Percentiles rank a stretch among this genome's conserved stretches.
phyloP scores from a whole-genome alignment of 2,329 filamentous ascomycete species.

The Blastomyces silverae region DNA sequence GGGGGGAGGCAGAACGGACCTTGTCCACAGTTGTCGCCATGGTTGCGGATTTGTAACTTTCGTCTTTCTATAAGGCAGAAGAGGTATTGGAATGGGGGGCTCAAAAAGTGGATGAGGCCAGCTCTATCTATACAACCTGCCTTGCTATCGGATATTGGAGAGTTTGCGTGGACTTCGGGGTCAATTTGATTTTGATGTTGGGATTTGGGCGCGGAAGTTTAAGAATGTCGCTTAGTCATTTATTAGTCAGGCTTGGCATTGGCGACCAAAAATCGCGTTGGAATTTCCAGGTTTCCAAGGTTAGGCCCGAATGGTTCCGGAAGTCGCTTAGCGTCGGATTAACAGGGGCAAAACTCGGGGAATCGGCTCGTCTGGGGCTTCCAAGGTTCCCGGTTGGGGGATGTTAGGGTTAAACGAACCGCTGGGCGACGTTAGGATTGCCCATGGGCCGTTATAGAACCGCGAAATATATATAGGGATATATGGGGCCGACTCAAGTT shows the following conservation, averaged over 20 bases:
- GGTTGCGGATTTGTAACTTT: conserved; percentile 15
- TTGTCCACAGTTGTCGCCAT: conserved; percentile 99
- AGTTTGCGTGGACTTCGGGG: not conserved
- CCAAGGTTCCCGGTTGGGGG: not conserved
- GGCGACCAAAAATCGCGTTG: not conserved
- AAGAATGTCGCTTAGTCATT: conserved; percentile 6
- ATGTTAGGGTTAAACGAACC: not conserved
- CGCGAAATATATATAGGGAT: not conserved
- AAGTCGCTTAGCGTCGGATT: conserved; percentile 1
- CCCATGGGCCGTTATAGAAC: not conserved
- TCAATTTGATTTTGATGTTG: not conserved
- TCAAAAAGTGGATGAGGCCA: not conserved
- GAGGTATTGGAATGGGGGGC: not conserved
- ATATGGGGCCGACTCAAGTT: not conserved
- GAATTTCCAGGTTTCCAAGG: no score
- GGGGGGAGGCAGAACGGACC: conserved; percentile 46
- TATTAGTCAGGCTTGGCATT: no score
- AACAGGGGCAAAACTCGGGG: not conserved
- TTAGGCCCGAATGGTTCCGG: not conserved
- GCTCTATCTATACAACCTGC: not conserved
- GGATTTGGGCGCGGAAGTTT: not conserved
- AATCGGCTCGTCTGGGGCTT: not conserved
- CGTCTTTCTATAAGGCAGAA: not conserved
- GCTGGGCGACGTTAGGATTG: not conserved
- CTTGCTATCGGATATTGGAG: not conserved